These are phyloP conservation scores for Trichoderma hamatum DNA, from an alignment of 2,329 filamentous ascomycete species.

Conservation along the genomic window DNA sequence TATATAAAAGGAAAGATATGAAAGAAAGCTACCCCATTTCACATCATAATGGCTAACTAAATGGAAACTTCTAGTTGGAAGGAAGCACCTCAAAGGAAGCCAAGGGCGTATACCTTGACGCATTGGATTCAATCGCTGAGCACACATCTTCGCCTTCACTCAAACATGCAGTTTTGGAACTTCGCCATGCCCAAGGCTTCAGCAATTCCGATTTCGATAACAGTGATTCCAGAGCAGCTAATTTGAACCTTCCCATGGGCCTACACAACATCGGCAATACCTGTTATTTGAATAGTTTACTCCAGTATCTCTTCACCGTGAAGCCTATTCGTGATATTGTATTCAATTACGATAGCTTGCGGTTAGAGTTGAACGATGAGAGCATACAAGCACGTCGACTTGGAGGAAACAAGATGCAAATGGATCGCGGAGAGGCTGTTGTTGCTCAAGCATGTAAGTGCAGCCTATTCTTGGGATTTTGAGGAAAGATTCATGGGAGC, in stretches of 20 bases:
- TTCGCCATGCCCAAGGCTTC: constrained; percentile 30
- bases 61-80: constrained; percentile 32
- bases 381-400: constrained; percentile 69
- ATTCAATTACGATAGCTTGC: constrained; percentile 71
- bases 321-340: constrained; percentile 80
- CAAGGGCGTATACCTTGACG: constrained; percentile 40
- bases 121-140: constrained; percentile 42
- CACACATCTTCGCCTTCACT: constrained; percentile 33
- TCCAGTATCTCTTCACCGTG: constrained; percentile 94
- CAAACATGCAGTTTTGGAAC: constrained; percentile 35
- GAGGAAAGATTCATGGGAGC: neutral
- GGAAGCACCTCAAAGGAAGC: constrained; percentile 36
- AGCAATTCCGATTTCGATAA: constrained; percentile 9
- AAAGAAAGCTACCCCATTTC: neutral
- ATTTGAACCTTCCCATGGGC: constrained; percentile 73
- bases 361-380: constrained; percentile 67
- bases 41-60: neutral
- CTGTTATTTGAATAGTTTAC: constrained; percentile 93
- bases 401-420: constrained; percentile 63
- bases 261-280: constrained; percentile 95
- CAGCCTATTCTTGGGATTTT: neutral
- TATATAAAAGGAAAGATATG: no score
- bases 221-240: constrained; percentile 29
- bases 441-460: constrained; percentile 73
- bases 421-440: constrained; percentile 61